Evolutionary conservation across 179 eudicot species (phyloP), one percentile per base, ranked within the genome.

Genomic region (Monotropa hypopitys): DNA sequence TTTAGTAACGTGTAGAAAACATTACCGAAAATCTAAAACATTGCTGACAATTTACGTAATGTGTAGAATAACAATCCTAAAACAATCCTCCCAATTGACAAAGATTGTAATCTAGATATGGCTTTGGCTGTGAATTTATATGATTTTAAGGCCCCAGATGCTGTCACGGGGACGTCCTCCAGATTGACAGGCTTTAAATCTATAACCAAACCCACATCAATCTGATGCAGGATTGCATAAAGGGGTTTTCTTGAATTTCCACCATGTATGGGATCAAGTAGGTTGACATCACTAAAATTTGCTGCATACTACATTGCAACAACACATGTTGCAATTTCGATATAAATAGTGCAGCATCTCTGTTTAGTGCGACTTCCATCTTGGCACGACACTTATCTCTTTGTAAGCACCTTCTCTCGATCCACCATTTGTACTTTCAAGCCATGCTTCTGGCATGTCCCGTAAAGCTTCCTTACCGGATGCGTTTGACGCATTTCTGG

Each of bases 51-150:
- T n/a, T n/a, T n/a, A n/a, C n/a, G n/a, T n/a, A n/a, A n/a, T n/a
- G n/a, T n/a, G n/a, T n/a, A n/a, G n/a, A n/a, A n/a, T n/a, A n/a
- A n/a, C n/a, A n/a, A n/a, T n/a, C n/a, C n/a, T n/a, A n/a, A n/a
- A n/a, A n/a, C n/a, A n/a, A n/a, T n/a, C n/a, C n/a, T 87, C 49
- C 92, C 90, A 72, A 88, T 88, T 13, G 91, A 90, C 79, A 93
- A 78, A 76, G 97, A 77, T 77, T 89, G 95, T 74, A 93, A 77
- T 62, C 78, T 89, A 42, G 97, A 88, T 9, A 93, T 90, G 42
- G 93, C 87, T 78, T 92, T 93, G 40, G 97, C 85, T 59, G 93
- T 97, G 78, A 93, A 92, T 84, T 93, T 93, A 81, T 90, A 90
- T 1, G 98, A 92, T 79, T 80, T 86, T 72, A 90, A 84, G 18